These are phyloP conservation scores for Pseudogymnoascus sp. DNA, from an alignment of 2,329 filamentous ascomycete species.

Conservation along the genomic window DNA sequence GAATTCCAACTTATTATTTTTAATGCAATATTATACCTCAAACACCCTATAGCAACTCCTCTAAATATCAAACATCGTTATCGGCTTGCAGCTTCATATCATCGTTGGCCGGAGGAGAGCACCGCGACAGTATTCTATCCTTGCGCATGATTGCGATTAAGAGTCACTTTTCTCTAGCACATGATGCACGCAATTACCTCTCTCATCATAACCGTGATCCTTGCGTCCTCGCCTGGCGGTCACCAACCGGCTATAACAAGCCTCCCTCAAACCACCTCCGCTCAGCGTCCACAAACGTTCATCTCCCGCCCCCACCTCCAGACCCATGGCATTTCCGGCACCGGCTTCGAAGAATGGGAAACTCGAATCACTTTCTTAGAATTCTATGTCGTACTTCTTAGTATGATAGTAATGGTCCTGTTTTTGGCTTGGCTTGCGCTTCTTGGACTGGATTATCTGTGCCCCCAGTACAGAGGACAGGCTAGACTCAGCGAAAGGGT, in stretches of 20 bases:
- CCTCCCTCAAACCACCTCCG: neutral
- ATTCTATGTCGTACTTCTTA: neutral
- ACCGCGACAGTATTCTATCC: neutral
- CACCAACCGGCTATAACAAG: neutral
- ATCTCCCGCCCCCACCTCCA: neutral
- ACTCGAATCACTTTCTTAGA: neutral
- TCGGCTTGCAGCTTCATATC: neutral
- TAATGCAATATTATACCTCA: neutral
- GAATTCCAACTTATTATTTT: neutral
- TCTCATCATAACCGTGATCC: neutral
- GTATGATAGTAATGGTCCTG: neutral
- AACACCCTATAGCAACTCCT: neutral
- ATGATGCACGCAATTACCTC: neutral
- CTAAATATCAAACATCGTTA: neutral
- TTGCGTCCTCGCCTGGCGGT: neutral
- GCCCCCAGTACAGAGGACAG: neutral
- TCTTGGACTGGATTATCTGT: neutral
- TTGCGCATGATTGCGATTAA: neutral
- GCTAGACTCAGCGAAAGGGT: neutral
- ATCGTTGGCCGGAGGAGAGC: neutral
- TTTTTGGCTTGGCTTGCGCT: constrained; percentile 2
- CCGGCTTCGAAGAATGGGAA: neutral
- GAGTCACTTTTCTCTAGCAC: neutral
- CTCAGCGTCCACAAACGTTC: neutral
- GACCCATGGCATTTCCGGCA: neutral